Base-by-base conservation (phyloP, 2,329 filamentous ascomycete genomes). In the Exophiala bonariae region DNA sequence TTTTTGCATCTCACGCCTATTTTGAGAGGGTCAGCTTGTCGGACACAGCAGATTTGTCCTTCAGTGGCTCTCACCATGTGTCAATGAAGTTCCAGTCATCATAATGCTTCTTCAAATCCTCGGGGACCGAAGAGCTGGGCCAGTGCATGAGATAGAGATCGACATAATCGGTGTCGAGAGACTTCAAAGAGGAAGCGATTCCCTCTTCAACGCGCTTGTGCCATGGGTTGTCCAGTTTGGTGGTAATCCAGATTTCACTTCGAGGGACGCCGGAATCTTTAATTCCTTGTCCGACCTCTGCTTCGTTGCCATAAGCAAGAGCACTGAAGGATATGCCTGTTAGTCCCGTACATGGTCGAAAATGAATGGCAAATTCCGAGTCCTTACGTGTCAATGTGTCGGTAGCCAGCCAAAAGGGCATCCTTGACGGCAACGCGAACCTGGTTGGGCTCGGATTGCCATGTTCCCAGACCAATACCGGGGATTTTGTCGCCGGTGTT, bases 81-180 rank as follows among this genome's bases (percentile, higher is more conserved):
- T 93, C 83, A 60, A 87, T 76, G 68, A 87, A 92, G 72, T 89
- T 79, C 87, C 88, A 92, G 72, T 89, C 87, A 23, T 80, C 74
- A 54, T 83, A 79, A 65, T 85, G 81, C 75, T 87, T 87, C 69
- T 56, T 61, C 8, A 61, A 52, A 41, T 62, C 58, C 23, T 58
- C 55, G n/a, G 57, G 50, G 10, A 57, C 56, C 3, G 61, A 36
- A 2, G 60, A 61, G 55, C 59, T 61, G 32, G 64, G 65, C 64
- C 64, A 67, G 68, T 88, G 83, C 69, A 87, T 85, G 35, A 87
- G 75, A 65, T 85, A 86, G 39, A 87, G 70, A 64, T 87, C 85
- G 50, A 88, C 74, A 59, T 87, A 87, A 58, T 83, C 79, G 14
- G 75, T 74, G 35, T 79, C 79, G 14, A 87, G 72, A 57, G 76